phyloP scores from a whole-genome alignment of 75 land plant species.

The Adiantum capillusveneris region DNA sequence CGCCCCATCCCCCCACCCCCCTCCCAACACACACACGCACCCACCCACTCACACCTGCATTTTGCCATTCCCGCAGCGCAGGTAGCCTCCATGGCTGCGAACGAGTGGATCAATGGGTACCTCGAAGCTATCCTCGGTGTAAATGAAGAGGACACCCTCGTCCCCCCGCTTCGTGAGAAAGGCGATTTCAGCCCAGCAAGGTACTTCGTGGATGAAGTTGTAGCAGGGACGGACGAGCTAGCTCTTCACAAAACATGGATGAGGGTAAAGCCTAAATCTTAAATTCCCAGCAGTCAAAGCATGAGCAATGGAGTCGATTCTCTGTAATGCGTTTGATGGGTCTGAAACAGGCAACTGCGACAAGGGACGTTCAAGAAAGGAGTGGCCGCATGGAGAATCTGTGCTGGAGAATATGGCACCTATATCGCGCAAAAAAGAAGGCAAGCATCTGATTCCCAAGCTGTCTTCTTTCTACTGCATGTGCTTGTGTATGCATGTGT shows the following conservation, averaged over 20 bases:
- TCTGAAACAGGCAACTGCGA: constrained; percentile 49
- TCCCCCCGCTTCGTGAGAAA: constrained; percentile 35
- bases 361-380: constrained; percentile 73
- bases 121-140: constrained; percentile 42
- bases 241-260: constrained; percentile 9
- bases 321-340: neutral
- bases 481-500: no score
- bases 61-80: no score
- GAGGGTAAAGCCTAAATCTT: constrained; percentile 1
- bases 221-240: constrained; percentile 4
- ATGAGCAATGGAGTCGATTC: neutral
- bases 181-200: constrained; percentile 20
- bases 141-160: constrained; percentile 18
- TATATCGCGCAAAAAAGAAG: constrained; percentile 79
- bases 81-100: constrained; percentile 32
- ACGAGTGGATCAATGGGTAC: constrained; percentile 54
- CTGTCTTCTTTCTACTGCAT: neutral
- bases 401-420: constrained; percentile 96
- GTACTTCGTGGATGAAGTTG: constrained; percentile 24
- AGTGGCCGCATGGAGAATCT: constrained; percentile 79
- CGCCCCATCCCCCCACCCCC: no score
- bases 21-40: no score
- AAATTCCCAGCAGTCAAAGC: neutral
- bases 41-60: no score
- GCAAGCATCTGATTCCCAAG: constrained; percentile 13